Evolutionary conservation across 345 rosid species (phyloP), one percentile per base, ranked within the genome.

Genomic region (Stellera chamaejasme): DNA sequence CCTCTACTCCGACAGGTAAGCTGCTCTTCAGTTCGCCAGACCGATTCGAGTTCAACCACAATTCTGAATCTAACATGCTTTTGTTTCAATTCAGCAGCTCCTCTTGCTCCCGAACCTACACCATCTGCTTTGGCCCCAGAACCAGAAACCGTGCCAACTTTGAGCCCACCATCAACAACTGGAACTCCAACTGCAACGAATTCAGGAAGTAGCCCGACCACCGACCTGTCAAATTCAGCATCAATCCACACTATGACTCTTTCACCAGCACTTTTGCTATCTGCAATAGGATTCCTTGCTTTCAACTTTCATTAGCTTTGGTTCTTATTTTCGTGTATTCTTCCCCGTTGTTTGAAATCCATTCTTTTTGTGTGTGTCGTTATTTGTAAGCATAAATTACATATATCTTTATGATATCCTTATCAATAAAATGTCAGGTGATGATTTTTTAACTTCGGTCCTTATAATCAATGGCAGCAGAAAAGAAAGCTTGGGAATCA

Each of bases 101-200:
- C 86, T 12, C 42, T 77, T 10, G 87, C 74, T 59, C 91, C 97
- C 13, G 76, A 76, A 69, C 79, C 94, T 0, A 75, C 77, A 27
- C 60, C 88, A 2, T 63, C 91, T 25, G 66, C 82, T 50, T 41
- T 8, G 8, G 8, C 39, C 23, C 23, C 23, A 19, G 23, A 19
- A 19, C 39, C 90, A 11, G 71, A 67, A 55, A 76, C 85, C 2
- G 69, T 77, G 0, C 81, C 87, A 5, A 11, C 12, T 49, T 59
- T 75, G 58, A 76, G 84, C 64, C 92, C 95, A 0, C 77, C 76
- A 42, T 61, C 77, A 25, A 49, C 79, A 14, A 61, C 71, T 10
- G 77, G 28, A 27, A 59, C 68, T 44, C 93, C 93, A 0, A 71
- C 82, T 0, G 48, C 78, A 3, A 69, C 72, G 23, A 19, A 19